Percentiles rank a stretch among this genome's conserved stretches.
phyloP scores from a whole-genome alignment of 164 flowering plant species.

The Vitis vinifera region DNA sequence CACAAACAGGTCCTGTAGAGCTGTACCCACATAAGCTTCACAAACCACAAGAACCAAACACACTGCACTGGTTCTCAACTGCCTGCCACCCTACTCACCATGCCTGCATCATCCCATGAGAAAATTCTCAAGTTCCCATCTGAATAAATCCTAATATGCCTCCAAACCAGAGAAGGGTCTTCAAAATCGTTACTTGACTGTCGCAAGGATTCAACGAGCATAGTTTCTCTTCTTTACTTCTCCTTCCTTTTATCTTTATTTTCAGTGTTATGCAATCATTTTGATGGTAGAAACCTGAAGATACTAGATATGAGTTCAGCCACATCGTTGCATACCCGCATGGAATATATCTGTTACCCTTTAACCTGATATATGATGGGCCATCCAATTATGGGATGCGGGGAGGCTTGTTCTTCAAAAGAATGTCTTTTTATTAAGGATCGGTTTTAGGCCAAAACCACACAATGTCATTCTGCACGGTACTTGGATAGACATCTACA shows the following conservation, averaged over 20 bases:
- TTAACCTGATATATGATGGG: constrained; percentile 60
- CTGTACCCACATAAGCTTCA: constrained; percentile 47
- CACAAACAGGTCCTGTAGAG: constrained; percentile 41
- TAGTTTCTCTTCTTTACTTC: too few species aligned
- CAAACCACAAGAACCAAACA: constrained; percentile 58
- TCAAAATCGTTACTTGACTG: too few species aligned
- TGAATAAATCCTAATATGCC: constrained; percentile 46
- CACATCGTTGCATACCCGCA: constrained; percentile 59
- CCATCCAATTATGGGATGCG: constrained; percentile 81
- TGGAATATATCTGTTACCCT: constrained; percentile 72
- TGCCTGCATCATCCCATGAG: constrained; percentile 38
- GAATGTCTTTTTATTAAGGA: constrained; percentile 61
- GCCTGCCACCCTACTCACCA: constrained; percentile 57
- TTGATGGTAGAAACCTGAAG: too few species aligned
- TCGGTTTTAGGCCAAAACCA: constrained; percentile 96
- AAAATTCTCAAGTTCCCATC: constrained; percentile 66
- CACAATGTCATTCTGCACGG: constrained; percentile 73
- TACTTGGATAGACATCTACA: constrained; percentile 77
- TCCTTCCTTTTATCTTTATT: too few species aligned
- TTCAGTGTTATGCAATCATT: too few species aligned
- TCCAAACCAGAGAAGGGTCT: constrained; percentile 27
- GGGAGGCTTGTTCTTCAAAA: constrained; percentile 59
- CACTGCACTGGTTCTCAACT: constrained; percentile 49
- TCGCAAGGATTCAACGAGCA: too few species aligned
- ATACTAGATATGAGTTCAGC: background rate